These are phyloP conservation scores for Fagus sylvatica DNA, from an alignment of 306 rosid species.

Conservation along the genomic window DNA sequence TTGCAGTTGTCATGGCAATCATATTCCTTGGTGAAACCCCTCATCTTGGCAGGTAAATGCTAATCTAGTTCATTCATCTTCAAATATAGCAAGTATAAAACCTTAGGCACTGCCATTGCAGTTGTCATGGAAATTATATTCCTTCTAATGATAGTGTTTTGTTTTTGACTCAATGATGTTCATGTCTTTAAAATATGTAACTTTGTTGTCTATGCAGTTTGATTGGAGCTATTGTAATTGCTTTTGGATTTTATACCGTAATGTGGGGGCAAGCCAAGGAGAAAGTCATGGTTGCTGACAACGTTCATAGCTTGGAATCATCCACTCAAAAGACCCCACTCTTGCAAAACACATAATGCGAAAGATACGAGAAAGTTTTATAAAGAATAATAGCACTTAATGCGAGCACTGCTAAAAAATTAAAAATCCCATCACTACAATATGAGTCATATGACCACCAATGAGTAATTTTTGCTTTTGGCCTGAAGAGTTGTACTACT, in stretches of 20 bases:
- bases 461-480: too few relatives aligned
- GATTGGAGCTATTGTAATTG: conserved; percentile 38
- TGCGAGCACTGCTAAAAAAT: too few relatives aligned
- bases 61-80: too few relatives aligned
- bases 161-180: too few relatives aligned
- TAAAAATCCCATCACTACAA: too few relatives aligned
- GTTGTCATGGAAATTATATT: too few relatives aligned
- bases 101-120: too few relatives aligned
- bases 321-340: conserved; percentile 18
- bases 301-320: conserved; percentile 14
- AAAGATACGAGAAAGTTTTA: background rate
- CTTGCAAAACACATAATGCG: conserved; percentile 5
- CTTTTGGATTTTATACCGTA: conserved; percentile 39
- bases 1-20: conserved; percentile 30
- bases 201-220: conserved; percentile 26
- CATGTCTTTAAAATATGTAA: too few relatives aligned
- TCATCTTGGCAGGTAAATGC: conserved; percentile 35
- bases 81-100: too few relatives aligned
- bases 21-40: conserved; percentile 35
- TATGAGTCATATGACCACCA: too few relatives aligned
- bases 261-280: conserved; percentile 36
- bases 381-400: background rate
- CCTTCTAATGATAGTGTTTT: too few relatives aligned
- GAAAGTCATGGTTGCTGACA: background rate
- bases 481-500: too few relatives aligned